Percentiles rank a stretch among this genome's conserved stretches.
phyloP scores from a whole-genome alignment of 2,329 filamentous ascomycete genomes.

The Ophiocordyceps unilateralis region DNA sequence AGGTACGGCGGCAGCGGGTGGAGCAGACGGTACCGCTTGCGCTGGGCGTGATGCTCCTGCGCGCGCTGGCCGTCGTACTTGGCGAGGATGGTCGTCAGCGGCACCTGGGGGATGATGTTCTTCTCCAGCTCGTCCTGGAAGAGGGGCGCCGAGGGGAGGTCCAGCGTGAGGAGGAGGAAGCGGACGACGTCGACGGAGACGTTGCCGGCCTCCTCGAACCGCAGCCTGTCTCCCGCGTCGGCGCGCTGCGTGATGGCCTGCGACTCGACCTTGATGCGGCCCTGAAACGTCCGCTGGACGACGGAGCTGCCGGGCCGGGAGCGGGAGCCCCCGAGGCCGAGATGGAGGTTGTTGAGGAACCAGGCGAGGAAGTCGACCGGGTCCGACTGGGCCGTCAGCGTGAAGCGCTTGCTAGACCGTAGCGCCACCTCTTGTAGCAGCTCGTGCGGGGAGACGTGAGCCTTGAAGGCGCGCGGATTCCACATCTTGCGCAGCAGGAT shows the following conservation, averaged over 20 bases:
- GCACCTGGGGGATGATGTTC: slow-evolving; percentile 91
- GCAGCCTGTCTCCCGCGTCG: slow-evolving; percentile 69
- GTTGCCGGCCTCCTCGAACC: slow-evolving; percentile 78
- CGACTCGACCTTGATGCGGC: slow-evolving; percentile 77
- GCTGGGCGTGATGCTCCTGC: slow-evolving; percentile 77
- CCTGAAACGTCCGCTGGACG: slow-evolving; percentile 86
- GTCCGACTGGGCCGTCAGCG: slow-evolving; percentile 77
- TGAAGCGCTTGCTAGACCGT: slow-evolving; percentile 82
- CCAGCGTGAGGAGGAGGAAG: slow-evolving; percentile 84
- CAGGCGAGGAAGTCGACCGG: slow-evolving; percentile 93
- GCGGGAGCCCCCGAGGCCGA: slow-evolving; percentile 78
- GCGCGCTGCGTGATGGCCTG: slow-evolving; percentile 86
- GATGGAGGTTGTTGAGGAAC: slow-evolving; percentile 92
- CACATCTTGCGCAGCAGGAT: slow-evolving; percentile 92
- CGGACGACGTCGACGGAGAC: slow-evolving; percentile 63
- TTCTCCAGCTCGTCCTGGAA: slow-evolving; percentile 91
- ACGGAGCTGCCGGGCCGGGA: slow-evolving; percentile 72
- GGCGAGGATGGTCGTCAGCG: slow-evolving; percentile 62
- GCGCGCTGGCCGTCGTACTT: slow-evolving; percentile 86
- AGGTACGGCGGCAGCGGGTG: slow-evolving; percentile 86
- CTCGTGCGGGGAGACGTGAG: slow-evolving; percentile 93
- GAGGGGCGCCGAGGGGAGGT: slow-evolving; percentile 77
- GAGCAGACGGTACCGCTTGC: slow-evolving; percentile 74
- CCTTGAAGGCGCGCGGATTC: slow-evolving; percentile 93
- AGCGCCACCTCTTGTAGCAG: slow-evolving; percentile 87